Percentiles rank a stretch among this genome's conserved stretches.
These are phyloP conservation scores for Medicago lupulina DNA, from an alignment of 306 rosid species.

Conservation along the genomic window DNA sequence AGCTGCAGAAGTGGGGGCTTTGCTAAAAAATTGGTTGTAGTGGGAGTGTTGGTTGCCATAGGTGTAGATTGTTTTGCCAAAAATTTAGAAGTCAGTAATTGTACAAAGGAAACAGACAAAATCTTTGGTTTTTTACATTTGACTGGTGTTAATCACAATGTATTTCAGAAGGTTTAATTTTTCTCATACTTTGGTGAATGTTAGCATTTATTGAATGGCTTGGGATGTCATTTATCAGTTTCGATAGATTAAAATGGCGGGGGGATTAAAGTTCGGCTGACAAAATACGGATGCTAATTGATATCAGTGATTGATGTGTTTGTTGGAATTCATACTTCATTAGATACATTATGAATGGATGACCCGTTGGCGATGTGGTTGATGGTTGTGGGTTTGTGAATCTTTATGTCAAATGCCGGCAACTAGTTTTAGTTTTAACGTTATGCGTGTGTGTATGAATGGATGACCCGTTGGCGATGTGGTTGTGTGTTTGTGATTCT, in stretches of 20 bases:
- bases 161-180: slow-evolving; percentile 53
- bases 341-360: slow-evolving; percentile 43
- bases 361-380: slow-evolving; percentile 37
- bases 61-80: slow-evolving; percentile 62
- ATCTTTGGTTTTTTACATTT: slow-evolving; percentile 53
- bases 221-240: slow-evolving; percentile 52
- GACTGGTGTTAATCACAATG: slow-evolving; percentile 61
- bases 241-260: slow-evolving; percentile 34
- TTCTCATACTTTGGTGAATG: slow-evolving; percentile 54
- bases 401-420: slow-evolving; percentile 34
- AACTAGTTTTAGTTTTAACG: slow-evolving; percentile 30
- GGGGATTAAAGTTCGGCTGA: slow-evolving; percentile 38
- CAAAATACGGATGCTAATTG: slow-evolving; percentile 45
- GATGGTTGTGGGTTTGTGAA: slow-evolving; percentile 42
- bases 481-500: slow-evolving; percentile 36
- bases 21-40: slow-evolving; percentile 62
- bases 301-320: slow-evolving; percentile 37
- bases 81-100: slow-evolving; percentile 55
- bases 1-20: slow-evolving; percentile 64
- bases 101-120: slow-evolving; percentile 64
- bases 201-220: slow-evolving; percentile 56
- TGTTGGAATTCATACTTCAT: slow-evolving; percentile 32
- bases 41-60: slow-evolving; percentile 59
- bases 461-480: slow-evolving; percentile 34
- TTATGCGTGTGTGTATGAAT: slow-evolving; percentile 31